Evolutionary conservation across 805 yeast species (phyloP).

Genomic region (Monosporozyma yasuniensis): DNA sequence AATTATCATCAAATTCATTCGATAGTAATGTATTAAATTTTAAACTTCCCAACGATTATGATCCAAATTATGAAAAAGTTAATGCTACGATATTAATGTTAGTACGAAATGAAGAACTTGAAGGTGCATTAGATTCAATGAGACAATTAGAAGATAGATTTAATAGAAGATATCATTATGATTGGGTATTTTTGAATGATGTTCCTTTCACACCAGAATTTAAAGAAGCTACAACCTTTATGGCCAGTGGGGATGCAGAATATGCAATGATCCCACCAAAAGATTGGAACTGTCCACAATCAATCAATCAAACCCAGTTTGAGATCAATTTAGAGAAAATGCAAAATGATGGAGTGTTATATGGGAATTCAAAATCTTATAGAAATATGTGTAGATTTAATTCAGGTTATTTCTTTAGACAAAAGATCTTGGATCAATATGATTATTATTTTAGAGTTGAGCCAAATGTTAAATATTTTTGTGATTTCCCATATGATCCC

Average conservation of each 20-base stretch:
- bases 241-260: constrained; percentile 55
- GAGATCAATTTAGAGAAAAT: constrained; percentile 38
- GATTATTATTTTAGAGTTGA: constrained; percentile 94
- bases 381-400: constrained; percentile 96
- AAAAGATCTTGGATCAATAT: constrained; percentile 57
- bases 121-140: constrained; percentile 67
- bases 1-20: constrained; percentile 24
- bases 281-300: constrained; percentile 74
- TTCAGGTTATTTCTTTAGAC: constrained; percentile 82
- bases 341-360: constrained; percentile 43
- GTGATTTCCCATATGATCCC: constrained; percentile 82
- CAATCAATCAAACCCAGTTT: constrained; percentile 54
- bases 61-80: constrained; percentile 10
- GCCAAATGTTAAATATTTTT: constrained; percentile 79
- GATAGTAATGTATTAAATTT: constrained; percentile 10
- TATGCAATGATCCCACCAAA: constrained; percentile 57
- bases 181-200: constrained; percentile 75
- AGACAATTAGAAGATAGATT: constrained; percentile 70
- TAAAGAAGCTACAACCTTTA: constrained; percentile 46
- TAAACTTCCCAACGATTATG: not conserved
- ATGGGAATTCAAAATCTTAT: constrained; percentile 59
- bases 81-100: constrained; percentile 87
- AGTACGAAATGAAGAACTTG: constrained; percentile 71
- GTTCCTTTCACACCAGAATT: constrained; percentile 58
- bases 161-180: constrained; percentile 55